phyloP scores from a whole-genome alignment of 2,329 filamentous ascomycete genomes.

The Dissoconium aciculare region DNA sequence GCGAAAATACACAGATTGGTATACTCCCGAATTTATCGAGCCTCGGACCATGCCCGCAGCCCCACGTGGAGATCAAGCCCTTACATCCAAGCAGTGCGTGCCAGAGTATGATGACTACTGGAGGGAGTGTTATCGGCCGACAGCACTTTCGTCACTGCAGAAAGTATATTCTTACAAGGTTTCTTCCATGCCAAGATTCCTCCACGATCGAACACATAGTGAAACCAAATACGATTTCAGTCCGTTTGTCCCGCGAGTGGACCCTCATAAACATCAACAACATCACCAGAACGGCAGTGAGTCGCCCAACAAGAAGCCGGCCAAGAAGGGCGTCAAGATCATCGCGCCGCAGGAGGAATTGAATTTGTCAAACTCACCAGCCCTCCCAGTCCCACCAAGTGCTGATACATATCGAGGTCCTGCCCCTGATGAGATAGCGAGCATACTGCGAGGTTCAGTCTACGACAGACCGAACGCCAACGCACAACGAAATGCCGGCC shows the following conservation, averaged over 20 bases:
- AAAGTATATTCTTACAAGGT: constrained; percentile 93
- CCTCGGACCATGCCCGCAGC: constrained; percentile 42
- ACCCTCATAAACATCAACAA: constrained; percentile 22
- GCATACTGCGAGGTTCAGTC: constrained; percentile 26
- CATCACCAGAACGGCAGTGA: constrained; percentile 38
- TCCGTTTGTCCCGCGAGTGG: constrained; percentile 61
- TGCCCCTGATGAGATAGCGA: constrained; percentile 22
- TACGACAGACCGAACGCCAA: constrained; percentile 3
- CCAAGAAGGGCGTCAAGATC: constrained; percentile 54
- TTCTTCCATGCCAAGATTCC: constrained; percentile 66
- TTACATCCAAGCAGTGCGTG: constrained; percentile 23
- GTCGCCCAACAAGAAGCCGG: constrained; percentile 44
- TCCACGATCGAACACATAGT: constrained; percentile 53
- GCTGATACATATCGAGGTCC: constrained; percentile 3
- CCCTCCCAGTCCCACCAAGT: neutral
- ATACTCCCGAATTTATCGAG: constrained; percentile 56
- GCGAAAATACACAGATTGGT: constrained; percentile 76
- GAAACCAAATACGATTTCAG: constrained; percentile 69
- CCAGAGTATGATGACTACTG: constrained; percentile 81
- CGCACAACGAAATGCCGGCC: constrained; percentile 5
- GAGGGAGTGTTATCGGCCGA: constrained; percentile 89
- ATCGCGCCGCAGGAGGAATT: constrained; percentile 38
- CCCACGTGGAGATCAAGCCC: neutral
- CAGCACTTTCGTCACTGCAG: constrained; percentile 71
- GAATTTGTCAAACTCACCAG: neutral